These are phyloP conservation scores for Fusarium transvaalense DNA, from an alignment of 2,329 filamentous ascomycete genomes.

Conservation along the genomic window DNA sequence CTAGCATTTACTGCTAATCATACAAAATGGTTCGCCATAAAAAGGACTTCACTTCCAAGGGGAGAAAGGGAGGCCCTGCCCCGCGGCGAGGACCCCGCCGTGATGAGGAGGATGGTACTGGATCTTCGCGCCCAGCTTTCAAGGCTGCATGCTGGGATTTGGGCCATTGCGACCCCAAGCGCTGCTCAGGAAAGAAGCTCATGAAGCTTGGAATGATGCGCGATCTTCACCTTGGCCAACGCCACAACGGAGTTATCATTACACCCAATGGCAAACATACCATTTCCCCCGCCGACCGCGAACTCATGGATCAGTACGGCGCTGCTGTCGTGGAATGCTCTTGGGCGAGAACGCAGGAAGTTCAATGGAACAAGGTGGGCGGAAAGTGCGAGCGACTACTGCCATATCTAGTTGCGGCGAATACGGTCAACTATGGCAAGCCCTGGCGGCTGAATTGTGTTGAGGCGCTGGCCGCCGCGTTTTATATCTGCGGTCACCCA, in stretches of 20 bases:
- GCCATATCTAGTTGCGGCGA: constrained; percentile 95
- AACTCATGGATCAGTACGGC: constrained; percentile 86
- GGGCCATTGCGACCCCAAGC: constrained; percentile 96
- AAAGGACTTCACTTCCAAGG: constrained; percentile 82
- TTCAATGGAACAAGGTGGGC: constrained; percentile 91
- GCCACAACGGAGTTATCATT: constrained; percentile 91
- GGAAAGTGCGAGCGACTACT: constrained; percentile 92
- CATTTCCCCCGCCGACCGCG: constrained; percentile 84
- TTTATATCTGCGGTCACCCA: constrained; percentile 88
- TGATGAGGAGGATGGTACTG: constrained; percentile 54
- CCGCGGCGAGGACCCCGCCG: constrained; percentile 64
- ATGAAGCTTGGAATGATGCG: constrained; percentile 95
- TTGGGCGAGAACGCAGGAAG: constrained; percentile 92
- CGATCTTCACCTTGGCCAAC: constrained; percentile 90
- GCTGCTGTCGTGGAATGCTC: constrained; percentile 97
- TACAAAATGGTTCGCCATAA: constrained; percentile 89
- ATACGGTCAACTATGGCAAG: constrained; percentile 96
- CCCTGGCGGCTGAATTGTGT: constrained; percentile 97
- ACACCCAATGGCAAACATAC: constrained; percentile 92
- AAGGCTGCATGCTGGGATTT: constrained; percentile 98
- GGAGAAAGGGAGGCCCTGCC: constrained; percentile 75
- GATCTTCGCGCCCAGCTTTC: constrained; percentile 67
- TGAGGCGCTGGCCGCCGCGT: constrained; percentile 92
- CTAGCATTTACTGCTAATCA: too few species aligned
- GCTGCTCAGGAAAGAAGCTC: constrained; percentile 94